Percentiles rank a stretch among this genome's conserved stretches.
Evolutionary conservation across 2,329 filamentous ascomycete genomes (phyloP).

Genomic region (Colletotrichum euphorbiae): DNA sequence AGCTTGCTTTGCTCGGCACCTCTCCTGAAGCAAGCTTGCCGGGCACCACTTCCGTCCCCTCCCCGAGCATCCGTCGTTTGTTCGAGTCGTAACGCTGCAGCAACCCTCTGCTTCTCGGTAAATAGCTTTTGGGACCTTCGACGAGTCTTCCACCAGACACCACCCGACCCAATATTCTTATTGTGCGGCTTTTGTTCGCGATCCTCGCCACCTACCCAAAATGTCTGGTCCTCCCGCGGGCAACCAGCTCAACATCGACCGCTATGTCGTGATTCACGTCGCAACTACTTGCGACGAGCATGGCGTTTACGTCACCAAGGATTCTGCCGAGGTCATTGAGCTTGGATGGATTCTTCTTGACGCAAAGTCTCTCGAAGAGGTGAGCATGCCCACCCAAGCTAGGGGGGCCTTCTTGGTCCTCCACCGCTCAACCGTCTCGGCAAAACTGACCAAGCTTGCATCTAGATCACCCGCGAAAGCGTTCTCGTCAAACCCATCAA

Average conservation of each 20-base stretch:
- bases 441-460: constrained; percentile 37
- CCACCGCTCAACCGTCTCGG: constrained; percentile 35
- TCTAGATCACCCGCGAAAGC: constrained; percentile 91
- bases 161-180: constrained; percentile 29
- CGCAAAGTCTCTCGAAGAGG: constrained; percentile 92
- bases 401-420: not conserved
- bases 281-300: constrained; percentile 99
- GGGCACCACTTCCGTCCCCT: constrained; percentile 39
- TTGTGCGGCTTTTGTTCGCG: constrained; percentile 38
- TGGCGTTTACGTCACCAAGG: constrained; percentile 98
- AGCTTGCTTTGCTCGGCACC: constrained; percentile 38
- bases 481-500: constrained; percentile 98
- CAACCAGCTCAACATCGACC: constrained; percentile 82
- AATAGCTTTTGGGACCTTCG: constrained; percentile 29
- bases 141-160: constrained; percentile 20
- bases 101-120: constrained; percentile 23
- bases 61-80: constrained; percentile 39
- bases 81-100: constrained; percentile 38
- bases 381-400: constrained; percentile 57
- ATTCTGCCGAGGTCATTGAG: constrained; percentile 99
- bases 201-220: constrained; percentile 42
- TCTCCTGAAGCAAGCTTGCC: constrained; percentile 41
- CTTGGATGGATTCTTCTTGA: constrained; percentile 97
- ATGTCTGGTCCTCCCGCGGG: constrained; percentile 60
- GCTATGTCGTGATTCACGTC: constrained; percentile 98